Conservation (phyloP, 768 basidiomycete genomes). For the Mrakia gelida region DNA sequence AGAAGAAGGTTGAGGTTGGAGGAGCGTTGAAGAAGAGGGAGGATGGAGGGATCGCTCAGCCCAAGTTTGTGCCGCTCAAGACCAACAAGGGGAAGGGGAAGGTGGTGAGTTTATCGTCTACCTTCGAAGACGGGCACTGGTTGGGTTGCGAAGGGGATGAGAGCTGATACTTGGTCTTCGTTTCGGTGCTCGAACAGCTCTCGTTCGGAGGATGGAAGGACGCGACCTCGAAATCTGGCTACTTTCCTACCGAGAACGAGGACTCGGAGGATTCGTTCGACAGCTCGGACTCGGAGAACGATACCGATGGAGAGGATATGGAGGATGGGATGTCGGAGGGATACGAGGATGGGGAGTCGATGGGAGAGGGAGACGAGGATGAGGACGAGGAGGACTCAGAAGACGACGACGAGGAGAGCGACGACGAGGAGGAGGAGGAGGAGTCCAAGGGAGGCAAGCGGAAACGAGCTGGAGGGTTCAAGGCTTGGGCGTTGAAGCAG, state of each 20-base stretch:
- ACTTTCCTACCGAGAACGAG: slow-evolving; percentile 32
- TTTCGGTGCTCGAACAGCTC: slow-evolving; percentile 11
- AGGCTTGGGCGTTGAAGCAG: slow-evolving; percentile 83
- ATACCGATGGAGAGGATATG: slow-evolving; percentile 40
- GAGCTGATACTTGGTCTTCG: background rate
- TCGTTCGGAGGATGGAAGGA: slow-evolving; percentile 43
- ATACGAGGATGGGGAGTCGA: slow-evolving; percentile 28
- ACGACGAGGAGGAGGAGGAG: slow-evolving; percentile 34
- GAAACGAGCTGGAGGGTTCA: slow-evolving; percentile 60
- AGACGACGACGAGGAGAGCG: slow-evolving; percentile 32
- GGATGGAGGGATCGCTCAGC: slow-evolving; percentile 14
- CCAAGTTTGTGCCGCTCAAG: slow-evolving; percentile 22
- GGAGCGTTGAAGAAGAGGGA: slow-evolving; percentile 27
- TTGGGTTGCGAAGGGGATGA: too few species aligned
- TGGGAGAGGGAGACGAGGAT: slow-evolving; percentile 35
- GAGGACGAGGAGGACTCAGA: slow-evolving; percentile 34
- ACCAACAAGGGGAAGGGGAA: slow-evolving; percentile 28
- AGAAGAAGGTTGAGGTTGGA: slow-evolving; percentile 28
- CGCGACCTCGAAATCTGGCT: slow-evolving; percentile 37
- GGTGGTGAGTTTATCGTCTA: slow-evolving; percentile 6
- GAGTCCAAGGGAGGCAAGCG: slow-evolving; percentile 33
- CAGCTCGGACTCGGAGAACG: slow-evolving; percentile 72
- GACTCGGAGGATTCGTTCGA: slow-evolving; percentile 60
- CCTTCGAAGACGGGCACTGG: too few species aligned
- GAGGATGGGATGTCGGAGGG: slow-evolving; percentile 28